Conservation (phyloP, 306 rosid species). For the Ziziphus jujuba region DNA sequence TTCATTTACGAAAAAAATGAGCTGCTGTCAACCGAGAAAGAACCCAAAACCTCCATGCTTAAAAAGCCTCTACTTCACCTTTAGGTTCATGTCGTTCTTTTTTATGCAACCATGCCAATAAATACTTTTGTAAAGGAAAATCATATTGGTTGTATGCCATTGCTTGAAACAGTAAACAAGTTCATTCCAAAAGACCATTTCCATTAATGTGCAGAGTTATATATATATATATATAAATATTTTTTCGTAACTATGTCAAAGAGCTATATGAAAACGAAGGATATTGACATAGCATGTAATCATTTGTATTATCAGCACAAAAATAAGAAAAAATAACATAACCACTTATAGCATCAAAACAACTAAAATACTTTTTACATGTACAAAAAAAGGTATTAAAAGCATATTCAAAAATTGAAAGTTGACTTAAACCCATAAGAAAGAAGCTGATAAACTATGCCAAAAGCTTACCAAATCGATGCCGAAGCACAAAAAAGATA, state of each 20-base stretch:
- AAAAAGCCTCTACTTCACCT: no score
- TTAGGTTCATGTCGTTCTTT: no score
- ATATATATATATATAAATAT: no score
- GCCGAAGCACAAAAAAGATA: no score
- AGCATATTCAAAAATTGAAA: not conserved
- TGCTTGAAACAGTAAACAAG: not conserved
- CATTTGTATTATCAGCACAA: not conserved
- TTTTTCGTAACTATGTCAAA: no score
- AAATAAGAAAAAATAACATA: not conserved
- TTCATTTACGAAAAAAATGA: no score
- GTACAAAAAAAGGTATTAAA: not conserved
- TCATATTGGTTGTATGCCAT: not conserved
- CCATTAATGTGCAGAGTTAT: no score
- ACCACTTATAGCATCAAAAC: no score
- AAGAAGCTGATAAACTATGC: conserved; percentile 7
- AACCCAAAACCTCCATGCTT: no score
- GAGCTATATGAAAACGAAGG: no score
- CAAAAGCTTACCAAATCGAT: conserved; percentile 45
- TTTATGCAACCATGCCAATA: no score
- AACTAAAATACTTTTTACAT: not conserved
- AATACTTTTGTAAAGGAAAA: not conserved
- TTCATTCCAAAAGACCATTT: not conserved
- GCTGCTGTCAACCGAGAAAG: no score
- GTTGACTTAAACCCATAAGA: conserved; percentile 1
- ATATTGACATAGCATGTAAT: not conserved